Base-by-base conservation (phyloP, 352 stramenopile genomes). In the Phytophthora citricola region DNA sequence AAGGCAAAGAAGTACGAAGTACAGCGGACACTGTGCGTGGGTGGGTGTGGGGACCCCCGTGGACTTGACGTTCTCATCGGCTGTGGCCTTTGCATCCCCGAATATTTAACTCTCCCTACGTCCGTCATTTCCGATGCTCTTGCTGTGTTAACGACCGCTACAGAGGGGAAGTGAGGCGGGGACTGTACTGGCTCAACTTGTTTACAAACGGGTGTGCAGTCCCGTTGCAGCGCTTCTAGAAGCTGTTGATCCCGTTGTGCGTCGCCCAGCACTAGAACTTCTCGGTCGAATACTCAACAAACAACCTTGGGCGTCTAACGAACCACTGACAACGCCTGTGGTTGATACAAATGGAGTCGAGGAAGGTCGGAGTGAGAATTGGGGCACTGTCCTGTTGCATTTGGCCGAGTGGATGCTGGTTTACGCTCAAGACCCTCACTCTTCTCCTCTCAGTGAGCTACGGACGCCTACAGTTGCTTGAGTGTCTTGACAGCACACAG, bases 361-460 rank as follows among this genome's bases (percentile, higher is more conserved):
- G 2, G 43, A 58, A 7, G 53, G 27, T 5, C 44, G 38, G 8
- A 61, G 50, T 15, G 80, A 90, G 17, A 47, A 68, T 8, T 92
- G 83, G 84, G 49, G 62, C 1, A 26, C 17, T 5, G 61, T 92
- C 2, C 58, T 91, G 7, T 44, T 70, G 7, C 68, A 89, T 34
- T 47, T 91, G n/a, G 68, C 84, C 15, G 84, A 92, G 58, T 92
- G 84, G 84, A 90, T 92, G 76, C 78, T 91, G 31, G 73, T 92
- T 9, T 91, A 83, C 27, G 74, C 71, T 4, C 70, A 78, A 22
- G 84, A 92, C 12, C 75, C 71, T 20, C 38, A 68, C 17, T 71
- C 39, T 1, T 82, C 73, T 14, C 46, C 69, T 2, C n/a, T 74
- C 3, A 60, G 31, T 10, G 73, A 75, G 2, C 52, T 92, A 0